Base-by-base conservation (phyloP, 202 grass and related monocot species). In the Carex sylvatica region DNA sequence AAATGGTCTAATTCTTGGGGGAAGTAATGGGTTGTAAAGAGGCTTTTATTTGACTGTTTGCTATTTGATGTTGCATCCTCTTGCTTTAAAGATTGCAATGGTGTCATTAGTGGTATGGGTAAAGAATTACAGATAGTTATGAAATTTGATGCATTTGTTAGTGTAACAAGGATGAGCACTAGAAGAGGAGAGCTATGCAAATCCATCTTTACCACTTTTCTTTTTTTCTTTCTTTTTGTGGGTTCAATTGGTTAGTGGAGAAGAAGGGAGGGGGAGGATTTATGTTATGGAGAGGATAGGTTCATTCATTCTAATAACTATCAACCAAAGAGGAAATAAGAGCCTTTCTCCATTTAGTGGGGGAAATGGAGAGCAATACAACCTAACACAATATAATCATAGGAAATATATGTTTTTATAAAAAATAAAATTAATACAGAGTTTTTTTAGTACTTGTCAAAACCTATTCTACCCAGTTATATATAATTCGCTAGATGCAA, bases 1-100 rank as follows among this genome's bases (percentile, higher is more conserved):
- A 98, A 98, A 89, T 98, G 95, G 86, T 98, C 95, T 59, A 98
- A 86, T 83, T 93, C 88, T 87, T 98, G 95, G 26, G 86, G 84
- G 83, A 95, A 98, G 89, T 87, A 98, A 86, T 93, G 92, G 52
- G 80, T 33, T 81, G 87, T 93, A 86, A 93, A 95, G 2, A 91
- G 89, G 66, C 83, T 87, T 19, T 67, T 24, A 33, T 68, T 61
- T 60, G 46, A 35, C 16, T 58, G n/a, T 26, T 81, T 62, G 23
- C 15, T 53, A 35, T 9, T 56, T 58, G 31, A 24, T 26, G 58
- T 4, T 26, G 58, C 61, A 26, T 42, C 14, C 15, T 65, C 79
- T 38, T 72, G 84, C 36, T 80, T 47, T 63, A 65, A 47, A 62
- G 84, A 74, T 46, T 82, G 78, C 16, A 87, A 26, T 11, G 68